phyloP scores from a whole-genome alignment of 305 asterid genomes.

The Solanum hybrid region DNA sequence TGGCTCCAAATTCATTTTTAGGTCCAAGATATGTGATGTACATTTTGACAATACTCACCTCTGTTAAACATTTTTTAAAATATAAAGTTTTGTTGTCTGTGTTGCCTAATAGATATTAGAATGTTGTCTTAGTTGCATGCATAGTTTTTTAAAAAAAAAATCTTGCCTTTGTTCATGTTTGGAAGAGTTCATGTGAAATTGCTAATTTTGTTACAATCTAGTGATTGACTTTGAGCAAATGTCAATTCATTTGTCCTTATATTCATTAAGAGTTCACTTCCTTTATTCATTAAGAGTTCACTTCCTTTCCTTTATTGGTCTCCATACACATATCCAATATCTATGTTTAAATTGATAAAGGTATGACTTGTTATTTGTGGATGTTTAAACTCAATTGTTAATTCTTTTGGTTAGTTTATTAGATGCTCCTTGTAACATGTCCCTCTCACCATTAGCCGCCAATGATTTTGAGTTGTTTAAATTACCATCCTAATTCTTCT shows the following conservation, averaged over 20 bases:
- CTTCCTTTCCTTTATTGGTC: not conserved
- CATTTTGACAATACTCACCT: not conserved
- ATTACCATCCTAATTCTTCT: no score
- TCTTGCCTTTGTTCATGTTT: no score
- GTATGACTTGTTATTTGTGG: not conserved
- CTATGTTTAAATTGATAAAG: not conserved
- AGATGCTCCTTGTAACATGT: not conserved
- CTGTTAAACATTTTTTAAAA: not conserved
- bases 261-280: not conserved
- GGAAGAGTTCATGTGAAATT: no score
- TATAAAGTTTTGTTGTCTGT: not conserved
- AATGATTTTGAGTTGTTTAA: no score
- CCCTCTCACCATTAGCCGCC: not conserved
- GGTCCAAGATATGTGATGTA: not conserved
- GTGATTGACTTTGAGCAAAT: no score
- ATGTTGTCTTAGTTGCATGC: not conserved
- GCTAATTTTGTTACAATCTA: no score
- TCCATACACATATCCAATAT: not conserved
- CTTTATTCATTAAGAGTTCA: no score
- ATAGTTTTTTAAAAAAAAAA: not conserved
- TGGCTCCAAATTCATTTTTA: not conserved
- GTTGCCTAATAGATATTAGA: not conserved
- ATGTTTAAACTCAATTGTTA: not conserved
- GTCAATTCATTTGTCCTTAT: no score
- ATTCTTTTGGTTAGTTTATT: not conserved